Conservation (phyloP, 441 rosid species). For the Adansonia gregorii region DNA sequence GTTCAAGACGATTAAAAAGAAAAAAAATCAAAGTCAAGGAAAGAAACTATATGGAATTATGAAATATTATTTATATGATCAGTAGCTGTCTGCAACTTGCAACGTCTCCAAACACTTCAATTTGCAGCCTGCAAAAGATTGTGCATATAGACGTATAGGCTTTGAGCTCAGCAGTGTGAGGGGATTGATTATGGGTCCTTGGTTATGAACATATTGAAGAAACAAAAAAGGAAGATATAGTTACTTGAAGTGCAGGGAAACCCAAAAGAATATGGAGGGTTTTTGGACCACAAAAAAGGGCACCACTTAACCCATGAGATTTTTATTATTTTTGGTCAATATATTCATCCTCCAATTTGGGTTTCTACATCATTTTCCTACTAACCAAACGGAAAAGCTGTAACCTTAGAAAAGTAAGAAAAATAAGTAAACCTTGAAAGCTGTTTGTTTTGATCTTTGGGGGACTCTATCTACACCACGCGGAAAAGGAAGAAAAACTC, state of each 20-base stretch:
- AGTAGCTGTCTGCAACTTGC: constrained; percentile 26
- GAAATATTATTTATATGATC: neutral
- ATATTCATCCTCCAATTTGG: constrained; percentile 11
- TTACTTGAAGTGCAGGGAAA: neutral
- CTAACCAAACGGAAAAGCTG: neutral
- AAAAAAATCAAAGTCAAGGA: constrained; percentile 1
- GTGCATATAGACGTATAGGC: neutral
- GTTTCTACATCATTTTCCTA: neutral
- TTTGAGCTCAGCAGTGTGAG: neutral
- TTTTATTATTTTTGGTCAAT: neutral
- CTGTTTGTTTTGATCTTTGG: neutral
- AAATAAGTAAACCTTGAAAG: neutral
- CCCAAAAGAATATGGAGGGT: neutral
- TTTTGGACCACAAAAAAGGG: constrained; percentile 12
- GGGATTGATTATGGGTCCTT: constrained; percentile 19
- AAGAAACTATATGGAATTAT: neutral
- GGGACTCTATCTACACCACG: neutral
- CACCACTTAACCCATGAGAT: neutral
- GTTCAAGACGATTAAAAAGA: neutral
- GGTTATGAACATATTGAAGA: constrained; percentile 6
- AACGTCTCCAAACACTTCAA: neutral
- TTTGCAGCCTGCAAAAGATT: constrained; percentile 11
- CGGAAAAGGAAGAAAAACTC: neutral
- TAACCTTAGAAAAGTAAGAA: neutral
- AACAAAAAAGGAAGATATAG: neutral